Conservation (phyloP, 108 stramenopile species). For the Mediolabrus comicus region DNA sequence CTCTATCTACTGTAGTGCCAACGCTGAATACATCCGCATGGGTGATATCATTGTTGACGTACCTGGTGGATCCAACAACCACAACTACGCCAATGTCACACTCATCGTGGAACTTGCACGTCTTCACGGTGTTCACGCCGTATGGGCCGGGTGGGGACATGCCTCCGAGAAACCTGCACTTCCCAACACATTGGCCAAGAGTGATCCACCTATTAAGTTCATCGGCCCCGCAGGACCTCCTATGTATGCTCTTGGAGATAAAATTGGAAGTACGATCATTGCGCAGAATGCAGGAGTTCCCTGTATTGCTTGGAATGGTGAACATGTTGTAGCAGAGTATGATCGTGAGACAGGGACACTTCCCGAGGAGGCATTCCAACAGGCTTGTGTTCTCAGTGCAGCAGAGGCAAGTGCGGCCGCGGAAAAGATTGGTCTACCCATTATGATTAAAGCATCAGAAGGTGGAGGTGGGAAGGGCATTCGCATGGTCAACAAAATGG, state of each 20-base stretch:
- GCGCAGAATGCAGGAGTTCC: constrained; percentile 98
- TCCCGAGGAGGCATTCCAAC: constrained; percentile 83
- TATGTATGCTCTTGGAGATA: constrained; percentile 99
- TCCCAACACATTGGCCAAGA: constrained; percentile 86
- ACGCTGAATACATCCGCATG: constrained; percentile 99
- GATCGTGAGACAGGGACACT: constrained; percentile 71
- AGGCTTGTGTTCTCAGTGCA: constrained; percentile 83
- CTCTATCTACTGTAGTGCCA: constrained; percentile 64
- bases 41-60: constrained; percentile 99
- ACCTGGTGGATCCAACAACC: constrained; percentile 99
- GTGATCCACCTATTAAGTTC: constrained; percentile 89
- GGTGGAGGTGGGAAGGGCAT: constrained; percentile 99
- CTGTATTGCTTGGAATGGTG: constrained; percentile 98
- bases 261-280: constrained; percentile 98
- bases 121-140: constrained; percentile 96
- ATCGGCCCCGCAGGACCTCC: constrained; percentile 97
- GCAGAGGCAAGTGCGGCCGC: constrained; percentile 78
- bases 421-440: constrained; percentile 91
- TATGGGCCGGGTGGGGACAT: constrained; percentile 99
- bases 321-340: constrained; percentile 77
- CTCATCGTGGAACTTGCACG: constrained; percentile 99
- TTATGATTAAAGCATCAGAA: constrained; percentile 99
- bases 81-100: constrained; percentile 99
- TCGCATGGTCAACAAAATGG: constrained; percentile 69
- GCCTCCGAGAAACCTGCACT: constrained; percentile 96